A percentile compares a stretch with the other conserved stretches of the same genome.
phyloP scores from a whole-genome alignment of 2,329 filamentous ascomycete species.

The Verticillium klebahnii region DNA sequence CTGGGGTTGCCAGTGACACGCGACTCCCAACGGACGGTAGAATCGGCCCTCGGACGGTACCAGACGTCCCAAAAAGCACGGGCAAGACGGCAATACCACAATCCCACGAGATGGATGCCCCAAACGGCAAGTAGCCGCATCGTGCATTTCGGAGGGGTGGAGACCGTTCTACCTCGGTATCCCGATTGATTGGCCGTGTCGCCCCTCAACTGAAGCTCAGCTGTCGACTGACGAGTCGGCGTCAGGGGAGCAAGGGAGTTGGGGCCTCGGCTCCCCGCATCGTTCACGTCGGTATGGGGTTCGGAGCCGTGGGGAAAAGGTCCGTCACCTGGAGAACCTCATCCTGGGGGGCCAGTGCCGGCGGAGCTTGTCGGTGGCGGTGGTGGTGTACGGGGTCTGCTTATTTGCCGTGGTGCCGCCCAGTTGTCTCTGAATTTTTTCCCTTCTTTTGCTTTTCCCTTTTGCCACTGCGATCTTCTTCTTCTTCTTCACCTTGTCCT shows the following conservation, averaged over 20 bases:
- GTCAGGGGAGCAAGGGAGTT: not conserved
- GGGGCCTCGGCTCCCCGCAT: conserved; percentile 9
- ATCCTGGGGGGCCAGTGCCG: not conserved
- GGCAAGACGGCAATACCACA: not conserved
- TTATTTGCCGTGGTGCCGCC: not conserved
- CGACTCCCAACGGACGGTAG: no score
- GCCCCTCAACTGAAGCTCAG: not conserved
- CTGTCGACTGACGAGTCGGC: not conserved
- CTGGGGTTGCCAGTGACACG: no score
- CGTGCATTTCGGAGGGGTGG: not conserved
- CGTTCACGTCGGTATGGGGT: conserved; percentile 5
- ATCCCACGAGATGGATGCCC: not conserved
- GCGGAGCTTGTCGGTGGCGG: no score
- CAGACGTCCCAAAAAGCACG: no score
- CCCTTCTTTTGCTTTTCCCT: not conserved
- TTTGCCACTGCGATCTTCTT: not conserved
- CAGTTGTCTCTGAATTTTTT: not conserved
- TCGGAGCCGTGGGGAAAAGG: not conserved
- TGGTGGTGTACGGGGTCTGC: no score
- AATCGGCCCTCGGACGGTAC: no score
- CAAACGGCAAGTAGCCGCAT: not conserved
- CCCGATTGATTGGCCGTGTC: not conserved
- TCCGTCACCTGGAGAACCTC: conserved; percentile 12
- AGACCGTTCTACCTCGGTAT: not conserved
- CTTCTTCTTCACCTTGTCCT: no score